Evolutionary conservation across 192 early-diverging fungal species (phyloP).

Genomic region (Dissophora globulifera): DNA sequence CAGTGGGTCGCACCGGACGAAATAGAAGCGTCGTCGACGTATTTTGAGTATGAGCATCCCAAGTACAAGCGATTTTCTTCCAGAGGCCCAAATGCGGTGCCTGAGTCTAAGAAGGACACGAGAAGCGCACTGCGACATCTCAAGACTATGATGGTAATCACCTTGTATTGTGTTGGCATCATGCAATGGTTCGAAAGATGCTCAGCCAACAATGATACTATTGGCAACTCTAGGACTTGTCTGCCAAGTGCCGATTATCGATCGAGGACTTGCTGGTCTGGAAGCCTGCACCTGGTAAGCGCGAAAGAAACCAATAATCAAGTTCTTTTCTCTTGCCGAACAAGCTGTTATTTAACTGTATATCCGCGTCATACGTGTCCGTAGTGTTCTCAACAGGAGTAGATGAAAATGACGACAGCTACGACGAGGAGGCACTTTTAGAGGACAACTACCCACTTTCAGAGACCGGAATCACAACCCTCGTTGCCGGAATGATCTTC

Average conservation of each 20-base stretch:
- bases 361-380: too few relatives aligned
- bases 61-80: conserved; percentile 44
- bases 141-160: conserved; percentile 27
- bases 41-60: conserved; percentile 36
- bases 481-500: conserved; percentile 43
- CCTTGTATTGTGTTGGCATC: too few relatives aligned
- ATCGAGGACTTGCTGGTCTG: conserved; percentile 32
- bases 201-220: too few relatives aligned
- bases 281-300: conserved; percentile 42
- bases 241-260: conserved; percentile 32
- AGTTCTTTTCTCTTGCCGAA: neutral
- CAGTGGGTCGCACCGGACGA: conserved; percentile 36
- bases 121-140: conserved; percentile 14
- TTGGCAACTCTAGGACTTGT: conserved; percentile 12
- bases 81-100: conserved; percentile 19
- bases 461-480: conserved; percentile 43
- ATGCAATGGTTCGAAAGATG: too few relatives aligned
- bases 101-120: conserved; percentile 11
- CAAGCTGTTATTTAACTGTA: too few relatives aligned
- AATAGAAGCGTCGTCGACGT: conserved; percentile 28
- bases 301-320: neutral
- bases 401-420: conserved; percentile 40
- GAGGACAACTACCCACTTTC: conserved; percentile 50
- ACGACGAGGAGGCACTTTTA: conserved; percentile 40
- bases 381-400: conserved; percentile 39